Evolutionary conservation across 169 alveolate species (phyloP).

Genomic region (Cryptosporidium baileyi): DNA sequence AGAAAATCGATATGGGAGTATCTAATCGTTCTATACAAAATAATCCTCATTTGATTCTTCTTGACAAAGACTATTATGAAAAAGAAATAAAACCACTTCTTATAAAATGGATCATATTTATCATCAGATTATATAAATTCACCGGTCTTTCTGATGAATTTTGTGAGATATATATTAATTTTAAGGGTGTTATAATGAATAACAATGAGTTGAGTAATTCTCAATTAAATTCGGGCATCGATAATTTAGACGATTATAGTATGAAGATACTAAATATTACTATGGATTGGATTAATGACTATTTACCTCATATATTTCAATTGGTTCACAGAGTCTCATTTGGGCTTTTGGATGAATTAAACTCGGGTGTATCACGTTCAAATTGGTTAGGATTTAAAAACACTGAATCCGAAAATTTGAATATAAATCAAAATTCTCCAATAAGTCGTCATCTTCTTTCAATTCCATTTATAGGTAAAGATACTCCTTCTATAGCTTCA

Average conservation of each 20-base stretch:
- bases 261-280: slow-evolving; percentile 82
- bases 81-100: slow-evolving; percentile 75
- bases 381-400: slow-evolving; percentile 28
- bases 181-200: background rate
- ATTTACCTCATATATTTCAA: slow-evolving; percentile 86
- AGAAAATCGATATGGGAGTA: slow-evolving; percentile 68
- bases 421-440: slow-evolving; percentile 1
- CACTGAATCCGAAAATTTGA: background rate
- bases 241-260: slow-evolving; percentile 70
- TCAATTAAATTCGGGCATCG: slow-evolving; percentile 3
- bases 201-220: background rate
- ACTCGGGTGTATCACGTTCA: background rate
- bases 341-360: slow-evolving; percentile 27
- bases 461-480: slow-evolving; percentile 92
- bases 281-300: slow-evolving; percentile 85
- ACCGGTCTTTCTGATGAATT: slow-evolving; percentile 37
- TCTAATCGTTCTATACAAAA: slow-evolving; percentile 75
- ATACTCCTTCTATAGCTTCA: slow-evolving; percentile 88
- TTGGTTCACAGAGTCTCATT: slow-evolving; percentile 77
- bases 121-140: slow-evolving; percentile 27
- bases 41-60: slow-evolving; percentile 83
- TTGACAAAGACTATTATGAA: slow-evolving; percentile 75
- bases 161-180: slow-evolving; percentile 4
- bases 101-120: slow-evolving; percentile 75
- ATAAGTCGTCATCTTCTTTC: slow-evolving; percentile 83